Evolutionary conservation across 805 yeast species (phyloP), one percentile per base, ranked within the genome.

Genomic region (Teunomyces funiuensis): DNA sequence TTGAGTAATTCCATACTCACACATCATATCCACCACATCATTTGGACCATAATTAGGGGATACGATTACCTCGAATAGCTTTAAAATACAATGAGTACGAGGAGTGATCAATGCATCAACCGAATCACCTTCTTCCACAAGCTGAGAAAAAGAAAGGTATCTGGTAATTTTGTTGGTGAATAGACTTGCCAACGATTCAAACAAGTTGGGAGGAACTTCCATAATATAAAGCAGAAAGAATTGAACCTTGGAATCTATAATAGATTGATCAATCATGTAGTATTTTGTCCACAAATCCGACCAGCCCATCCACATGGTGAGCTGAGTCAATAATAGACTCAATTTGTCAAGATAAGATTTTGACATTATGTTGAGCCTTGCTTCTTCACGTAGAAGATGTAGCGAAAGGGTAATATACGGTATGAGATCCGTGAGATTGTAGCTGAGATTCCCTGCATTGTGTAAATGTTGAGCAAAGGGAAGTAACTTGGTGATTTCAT

Each of bases 371-470:
- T 85, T 80, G 22, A 91, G 65, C 39, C 75, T 73, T 34, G 74
- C 59, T 45, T 91, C 97, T 58, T 91, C 97, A 40, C 89, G 66
- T 2, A 88, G 63, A 28, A 89, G 54, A 63, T 90, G 97, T 36
- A 91, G 61, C 0, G 89, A 78, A 18, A 85, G 61, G 0, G 82
- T 72, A 8, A 87, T 72, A 43, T 77, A 80, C 0, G 91, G 85
- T 0, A 82, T 64, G 51, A 80, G 60, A 22, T 79, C 79, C n/a
- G 69, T 62, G 23, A 82, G 60, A 4, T 74, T 57, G 42, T 74
- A 76, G 41, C 66, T 61, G 27, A 60, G 47, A 16, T 51, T 45
- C 28, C 60, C 57, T n/a, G 50, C 43, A 11, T 51, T 48, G n/a
- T 56, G 58, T 8, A 70, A 46, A 5, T 16, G 11, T 42, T 54